Percentiles rank a stretch among this genome's conserved stretches.
phyloP scores from a whole-genome alignment of 441 rosid species.

The Populus hybrid region DNA sequence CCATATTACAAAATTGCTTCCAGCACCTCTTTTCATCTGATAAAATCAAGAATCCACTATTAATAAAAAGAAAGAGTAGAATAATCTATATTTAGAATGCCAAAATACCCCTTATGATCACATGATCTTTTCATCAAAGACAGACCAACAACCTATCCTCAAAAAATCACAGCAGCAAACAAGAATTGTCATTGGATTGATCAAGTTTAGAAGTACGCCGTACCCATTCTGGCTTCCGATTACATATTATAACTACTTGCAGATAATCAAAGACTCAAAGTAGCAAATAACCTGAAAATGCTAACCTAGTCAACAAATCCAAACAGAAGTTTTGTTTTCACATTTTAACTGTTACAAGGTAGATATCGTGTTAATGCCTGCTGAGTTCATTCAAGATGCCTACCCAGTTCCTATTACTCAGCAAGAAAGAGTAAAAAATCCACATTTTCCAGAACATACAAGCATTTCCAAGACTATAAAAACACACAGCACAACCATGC shows the following conservation, averaged over 20 bases:
- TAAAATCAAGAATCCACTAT: background rate
- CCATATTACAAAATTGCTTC: conserved; percentile 44
- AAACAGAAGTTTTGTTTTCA: background rate
- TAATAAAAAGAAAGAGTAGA: background rate
- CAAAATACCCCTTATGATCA: background rate
- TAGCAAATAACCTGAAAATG: background rate
- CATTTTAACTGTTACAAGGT: background rate
- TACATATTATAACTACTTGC: background rate
- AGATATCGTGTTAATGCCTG: background rate
- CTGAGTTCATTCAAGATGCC: background rate
- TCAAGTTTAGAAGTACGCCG: background rate
- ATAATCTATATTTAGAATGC: background rate
- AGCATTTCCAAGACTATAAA: background rate
- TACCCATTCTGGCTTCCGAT: background rate
- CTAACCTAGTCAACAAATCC: background rate
- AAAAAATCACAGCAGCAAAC: background rate
- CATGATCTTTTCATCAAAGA: background rate
- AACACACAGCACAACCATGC: background rate
- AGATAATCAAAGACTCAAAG: background rate
- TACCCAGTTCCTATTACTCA: background rate
- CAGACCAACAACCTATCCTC: background rate
- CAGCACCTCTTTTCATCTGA: conserved; percentile 48
- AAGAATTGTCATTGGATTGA: background rate
- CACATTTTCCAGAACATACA: too few species aligned
- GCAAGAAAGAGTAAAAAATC: too few species aligned